Percentiles rank a stretch among this genome's conserved stretches.
Conservation (phyloP, 345 rosid genomes). For the Dovyalis caffra region DNA sequence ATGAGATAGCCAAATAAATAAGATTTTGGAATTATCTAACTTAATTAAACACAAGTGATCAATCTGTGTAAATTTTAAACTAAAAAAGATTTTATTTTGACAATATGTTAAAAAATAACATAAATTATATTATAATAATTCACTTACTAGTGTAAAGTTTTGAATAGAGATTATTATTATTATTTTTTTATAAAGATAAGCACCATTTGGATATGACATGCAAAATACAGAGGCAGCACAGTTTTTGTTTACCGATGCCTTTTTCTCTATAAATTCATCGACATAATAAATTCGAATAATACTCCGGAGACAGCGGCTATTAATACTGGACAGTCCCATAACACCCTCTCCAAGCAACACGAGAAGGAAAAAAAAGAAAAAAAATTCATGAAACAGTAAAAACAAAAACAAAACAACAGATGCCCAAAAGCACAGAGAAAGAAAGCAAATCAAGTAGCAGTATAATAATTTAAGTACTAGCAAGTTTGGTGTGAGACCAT, state of each 20-base stretch:
- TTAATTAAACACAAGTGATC: too few species aligned
- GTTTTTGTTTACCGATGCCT: background rate
- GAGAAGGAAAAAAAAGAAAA: slow-evolving; percentile 19
- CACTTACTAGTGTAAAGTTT: too few species aligned
- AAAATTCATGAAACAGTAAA: background rate
- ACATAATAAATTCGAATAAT: background rate
- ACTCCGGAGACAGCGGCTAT: slow-evolving; percentile 67
- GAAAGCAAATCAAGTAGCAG: slow-evolving; percentile 24
- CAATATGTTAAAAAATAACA: too few species aligned
- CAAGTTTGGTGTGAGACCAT: slow-evolving; percentile 7
- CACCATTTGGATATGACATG: background rate
- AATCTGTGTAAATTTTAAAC: too few species aligned
- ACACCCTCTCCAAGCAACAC: slow-evolving; percentile 45
- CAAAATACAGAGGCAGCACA: background rate
- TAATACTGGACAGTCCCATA: slow-evolving; percentile 62
- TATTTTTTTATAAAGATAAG: background rate
- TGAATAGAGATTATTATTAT: too few species aligned
- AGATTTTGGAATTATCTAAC: too few species aligned
- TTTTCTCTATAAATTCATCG: background rate
- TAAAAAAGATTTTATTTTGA: too few species aligned
- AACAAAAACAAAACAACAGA: slow-evolving; percentile 19
- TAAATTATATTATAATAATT: too few species aligned
- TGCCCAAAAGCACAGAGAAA: slow-evolving; percentile 20
- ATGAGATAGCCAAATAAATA: too few species aligned
- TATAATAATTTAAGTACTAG: background rate